Conservation (phyloP, 2,329 filamentous ascomycete genomes). For the Aureobasidium sp. region DNA sequence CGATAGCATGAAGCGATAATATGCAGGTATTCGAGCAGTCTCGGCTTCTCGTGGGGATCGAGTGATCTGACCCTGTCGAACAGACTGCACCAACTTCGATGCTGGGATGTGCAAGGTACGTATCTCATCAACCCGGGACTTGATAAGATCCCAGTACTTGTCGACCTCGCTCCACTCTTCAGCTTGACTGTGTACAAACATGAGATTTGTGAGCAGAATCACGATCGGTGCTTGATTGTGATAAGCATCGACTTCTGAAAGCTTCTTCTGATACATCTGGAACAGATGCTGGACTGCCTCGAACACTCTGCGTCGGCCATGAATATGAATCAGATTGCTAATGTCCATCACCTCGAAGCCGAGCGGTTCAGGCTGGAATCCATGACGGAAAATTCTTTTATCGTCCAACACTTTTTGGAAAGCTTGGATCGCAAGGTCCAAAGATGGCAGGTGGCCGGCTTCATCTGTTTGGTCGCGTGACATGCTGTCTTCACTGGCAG, state of each 20-base stretch:
- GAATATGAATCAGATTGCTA: constrained; percentile 50
- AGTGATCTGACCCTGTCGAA: not conserved
- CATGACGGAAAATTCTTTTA: not conserved
- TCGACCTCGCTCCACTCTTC: constrained; percentile 55
- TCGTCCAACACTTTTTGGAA: constrained; percentile 15
- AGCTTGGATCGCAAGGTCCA: constrained; percentile 33
- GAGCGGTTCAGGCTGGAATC: not conserved
- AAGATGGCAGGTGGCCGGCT: constrained; percentile 1
- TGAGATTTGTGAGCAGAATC: constrained; percentile 56
- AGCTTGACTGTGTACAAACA: constrained; percentile 57
- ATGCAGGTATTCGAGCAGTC: constrained; percentile 18
- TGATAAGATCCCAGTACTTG: constrained; percentile 58
- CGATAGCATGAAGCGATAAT: constrained; percentile 44
- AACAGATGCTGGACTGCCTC: constrained; percentile 50
- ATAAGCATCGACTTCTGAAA: constrained; percentile 32
- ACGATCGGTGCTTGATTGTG: constrained; percentile 40
- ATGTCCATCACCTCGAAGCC: not conserved
- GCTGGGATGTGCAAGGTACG: not conserved
- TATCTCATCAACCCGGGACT: constrained; percentile 44
- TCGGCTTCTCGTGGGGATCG: not conserved
- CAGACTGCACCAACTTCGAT: not conserved
- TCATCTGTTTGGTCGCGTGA: not conserved
- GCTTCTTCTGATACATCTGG: constrained; percentile 40
- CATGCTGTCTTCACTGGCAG: constrained; percentile 24
- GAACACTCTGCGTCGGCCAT: constrained; percentile 42